phyloP scores from a whole-genome alignment of 2,329 filamentous ascomycete genomes.

The Fusarium sublunatum region DNA sequence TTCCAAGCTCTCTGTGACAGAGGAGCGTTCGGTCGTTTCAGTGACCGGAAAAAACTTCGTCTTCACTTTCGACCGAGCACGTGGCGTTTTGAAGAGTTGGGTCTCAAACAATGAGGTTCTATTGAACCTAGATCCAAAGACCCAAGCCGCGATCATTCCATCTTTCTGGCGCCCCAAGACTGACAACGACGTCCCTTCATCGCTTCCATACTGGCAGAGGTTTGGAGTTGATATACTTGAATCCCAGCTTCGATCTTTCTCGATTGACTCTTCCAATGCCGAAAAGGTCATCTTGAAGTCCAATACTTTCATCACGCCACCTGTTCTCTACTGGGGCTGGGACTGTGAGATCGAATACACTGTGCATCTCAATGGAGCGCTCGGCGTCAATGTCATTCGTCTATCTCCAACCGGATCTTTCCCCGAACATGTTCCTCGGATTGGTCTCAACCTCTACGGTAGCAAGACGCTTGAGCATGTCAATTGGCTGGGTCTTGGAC shows the following conservation, averaged over 20 bases:
- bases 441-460: slow-evolving; percentile 69
- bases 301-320: slow-evolving; percentile 65
- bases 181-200: slow-evolving; percentile 69
- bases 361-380: slow-evolving; percentile 57
- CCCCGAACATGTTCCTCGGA: slow-evolving; percentile 68
- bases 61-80: slow-evolving; percentile 58
- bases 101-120: slow-evolving; percentile 49
- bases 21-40: slow-evolving; percentile 8
- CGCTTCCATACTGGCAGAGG: slow-evolving; percentile 68
- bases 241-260: slow-evolving; percentile 58
- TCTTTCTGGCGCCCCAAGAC: slow-evolving; percentile 73
- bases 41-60: slow-evolving; percentile 48
- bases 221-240: slow-evolving; percentile 61
- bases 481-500: slow-evolving; percentile 71
- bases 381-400: slow-evolving; percentile 59
- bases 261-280: slow-evolving; percentile 52
- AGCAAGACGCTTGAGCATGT: slow-evolving; percentile 59
- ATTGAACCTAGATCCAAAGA: slow-evolving; percentile 51
- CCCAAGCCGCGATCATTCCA: slow-evolving; percentile 54
- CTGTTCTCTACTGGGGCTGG: slow-evolving; percentile 70
- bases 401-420: slow-evolving; percentile 60
- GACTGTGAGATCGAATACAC: slow-evolving; percentile 63
- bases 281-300: slow-evolving; percentile 64
- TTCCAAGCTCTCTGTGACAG: slow-evolving; percentile 39
- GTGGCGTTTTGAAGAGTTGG: slow-evolving; percentile 59